Percentiles rank a stretch among this genome's conserved stretches.
Conservation (phyloP, 2,329 filamentous ascomycete genomes). For the Waltergamsia citrina region DNA sequence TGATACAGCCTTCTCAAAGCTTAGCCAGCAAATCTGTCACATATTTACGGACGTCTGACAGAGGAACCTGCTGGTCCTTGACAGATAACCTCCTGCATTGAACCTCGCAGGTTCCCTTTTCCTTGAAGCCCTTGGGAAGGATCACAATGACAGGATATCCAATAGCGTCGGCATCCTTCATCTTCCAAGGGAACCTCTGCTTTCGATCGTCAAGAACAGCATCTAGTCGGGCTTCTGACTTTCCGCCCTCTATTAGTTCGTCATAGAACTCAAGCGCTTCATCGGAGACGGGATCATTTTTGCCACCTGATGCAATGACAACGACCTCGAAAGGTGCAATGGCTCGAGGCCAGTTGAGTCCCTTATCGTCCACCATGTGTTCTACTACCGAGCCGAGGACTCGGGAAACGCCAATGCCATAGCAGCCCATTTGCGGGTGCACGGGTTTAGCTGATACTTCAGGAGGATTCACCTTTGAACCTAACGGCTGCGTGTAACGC, state of each 20-base stretch:
- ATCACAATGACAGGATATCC: constrained; percentile 82
- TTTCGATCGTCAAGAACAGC: constrained; percentile 65
- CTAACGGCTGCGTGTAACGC: constrained; percentile 71
- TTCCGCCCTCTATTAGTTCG: constrained; percentile 25
- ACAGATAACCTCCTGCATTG: constrained; percentile 63
- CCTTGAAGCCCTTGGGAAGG: constrained; percentile 61
- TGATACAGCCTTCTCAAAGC: too few species aligned
- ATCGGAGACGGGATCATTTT: constrained; percentile 34
- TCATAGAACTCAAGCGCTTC: constrained; percentile 57
- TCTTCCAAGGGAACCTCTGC: constrained; percentile 68
- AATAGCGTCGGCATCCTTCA: constrained; percentile 80
- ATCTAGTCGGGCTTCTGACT: constrained; percentile 36
- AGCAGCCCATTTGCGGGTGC: constrained; percentile 86
- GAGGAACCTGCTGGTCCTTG: constrained; percentile 43
- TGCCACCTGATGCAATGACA: too few species aligned
- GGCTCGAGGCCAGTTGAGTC: constrained; percentile 77
- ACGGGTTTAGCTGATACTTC: constrained; percentile 21
- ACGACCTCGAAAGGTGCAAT: constrained; percentile 79
- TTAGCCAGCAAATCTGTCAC: constrained; percentile 27
- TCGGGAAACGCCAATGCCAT: constrained; percentile 88
- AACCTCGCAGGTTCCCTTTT: constrained; percentile 56
- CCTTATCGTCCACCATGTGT: constrained; percentile 58
- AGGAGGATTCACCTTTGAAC: constrained; percentile 45
- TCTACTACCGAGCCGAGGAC: constrained; percentile 83
- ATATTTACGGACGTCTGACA: constrained; percentile 37